A percentile compares a stretch with the other conserved stretches of the same genome.
phyloP scores from a whole-genome alignment of 306 rosid species.

The Sophora flavescens region DNA sequence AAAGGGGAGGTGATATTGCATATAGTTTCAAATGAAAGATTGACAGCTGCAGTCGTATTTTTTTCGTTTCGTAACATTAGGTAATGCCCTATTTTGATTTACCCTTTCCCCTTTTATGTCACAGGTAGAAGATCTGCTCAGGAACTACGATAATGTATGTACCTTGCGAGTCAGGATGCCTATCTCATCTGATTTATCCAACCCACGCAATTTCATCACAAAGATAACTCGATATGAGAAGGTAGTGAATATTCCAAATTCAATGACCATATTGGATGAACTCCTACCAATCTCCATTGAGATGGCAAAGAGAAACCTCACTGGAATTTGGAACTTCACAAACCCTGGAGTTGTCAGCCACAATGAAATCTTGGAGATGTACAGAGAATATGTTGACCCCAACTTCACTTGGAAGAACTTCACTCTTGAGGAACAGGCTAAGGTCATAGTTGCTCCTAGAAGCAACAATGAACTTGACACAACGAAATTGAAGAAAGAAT shows the following conservation, averaged over 20 bases:
- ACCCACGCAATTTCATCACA: conserved; percentile 91
- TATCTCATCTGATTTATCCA: conserved; percentile 77
- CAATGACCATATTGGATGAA: conserved; percentile 90
- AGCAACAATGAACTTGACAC: conserved; percentile 90
- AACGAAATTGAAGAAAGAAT: conserved; percentile 67
- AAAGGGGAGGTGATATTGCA: too few species aligned
- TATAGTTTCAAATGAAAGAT: too few species aligned
- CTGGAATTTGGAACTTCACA: conserved; percentile 89
- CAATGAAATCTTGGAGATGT: conserved; percentile 84
- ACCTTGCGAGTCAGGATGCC: conserved; percentile 95
- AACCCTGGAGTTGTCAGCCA: conserved; percentile 96
- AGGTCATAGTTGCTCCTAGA: conserved; percentile 86
- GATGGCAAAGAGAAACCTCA: conserved; percentile 92
- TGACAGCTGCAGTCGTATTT: too few species aligned
- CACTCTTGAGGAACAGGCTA: conserved; percentile 86
- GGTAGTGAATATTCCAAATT: conserved; percentile 89
- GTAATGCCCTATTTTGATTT: background rate
- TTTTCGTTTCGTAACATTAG: too few species aligned
- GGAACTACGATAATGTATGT: conserved; percentile 84
- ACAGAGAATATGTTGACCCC: conserved; percentile 71
- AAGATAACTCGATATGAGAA: conserved; percentile 87
- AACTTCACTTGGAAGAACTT: conserved; percentile 83
- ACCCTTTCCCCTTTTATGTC: background rate
- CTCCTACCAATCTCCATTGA: conserved; percentile 88
- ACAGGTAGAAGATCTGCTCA: conserved; percentile 87